phyloP scores from a whole-genome alignment of 805 yeast genomes.

The Ogataea haglerorum region DNA sequence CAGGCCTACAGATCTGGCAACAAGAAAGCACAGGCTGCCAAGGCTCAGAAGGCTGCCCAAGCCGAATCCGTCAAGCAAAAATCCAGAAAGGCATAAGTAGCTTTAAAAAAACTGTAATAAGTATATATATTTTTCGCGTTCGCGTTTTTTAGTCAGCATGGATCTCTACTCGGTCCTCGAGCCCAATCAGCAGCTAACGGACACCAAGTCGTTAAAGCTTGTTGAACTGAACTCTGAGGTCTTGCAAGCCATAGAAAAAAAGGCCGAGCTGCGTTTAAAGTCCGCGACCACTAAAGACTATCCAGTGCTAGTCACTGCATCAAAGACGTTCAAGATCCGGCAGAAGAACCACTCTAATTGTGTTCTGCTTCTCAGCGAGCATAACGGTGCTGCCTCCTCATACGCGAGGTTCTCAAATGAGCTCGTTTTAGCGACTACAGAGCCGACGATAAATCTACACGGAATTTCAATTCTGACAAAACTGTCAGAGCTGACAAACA shows the following conservation, averaged over 20 bases:
- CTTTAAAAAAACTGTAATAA: neutral
- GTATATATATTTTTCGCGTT: neutral
- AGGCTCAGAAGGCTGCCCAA: slow-evolving; percentile 16
- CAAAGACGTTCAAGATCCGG: slow-evolving; percentile 59
- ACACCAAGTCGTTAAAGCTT: slow-evolving; percentile 37
- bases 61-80: slow-evolving; percentile 20
- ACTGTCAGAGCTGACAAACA: slow-evolving; percentile 1
- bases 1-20: slow-evolving; percentile 64
- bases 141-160: slow-evolving; percentile 17
- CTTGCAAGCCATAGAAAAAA: slow-evolving; percentile 33
- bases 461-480: slow-evolving; percentile 12
- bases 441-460: slow-evolving; percentile 10
- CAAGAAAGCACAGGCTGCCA: slow-evolving; percentile 16
- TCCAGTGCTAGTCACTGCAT: slow-evolving; percentile 59
- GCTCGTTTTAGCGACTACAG: slow-evolving; percentile 10
- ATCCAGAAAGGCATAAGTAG: slow-evolving; percentile 31
- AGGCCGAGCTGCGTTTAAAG: slow-evolving; percentile 19
- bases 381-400: slow-evolving; percentile 1
- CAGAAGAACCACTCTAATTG: slow-evolving; percentile 88
- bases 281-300: slow-evolving; percentile 20
- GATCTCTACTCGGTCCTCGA: slow-evolving; percentile 27
- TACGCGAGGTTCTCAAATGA: slow-evolving; percentile 15
- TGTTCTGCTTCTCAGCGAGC: slow-evolving; percentile 46
- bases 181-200: slow-evolving; percentile 19
- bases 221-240: slow-evolving; percentile 53